A percentile compares a stretch with the other conserved stretches of the same genome.
These are phyloP conservation scores for Penicillium brevicompactum DNA, from an alignment of 2,329 filamentous ascomycete species.

Conservation along the genomic window DNA sequence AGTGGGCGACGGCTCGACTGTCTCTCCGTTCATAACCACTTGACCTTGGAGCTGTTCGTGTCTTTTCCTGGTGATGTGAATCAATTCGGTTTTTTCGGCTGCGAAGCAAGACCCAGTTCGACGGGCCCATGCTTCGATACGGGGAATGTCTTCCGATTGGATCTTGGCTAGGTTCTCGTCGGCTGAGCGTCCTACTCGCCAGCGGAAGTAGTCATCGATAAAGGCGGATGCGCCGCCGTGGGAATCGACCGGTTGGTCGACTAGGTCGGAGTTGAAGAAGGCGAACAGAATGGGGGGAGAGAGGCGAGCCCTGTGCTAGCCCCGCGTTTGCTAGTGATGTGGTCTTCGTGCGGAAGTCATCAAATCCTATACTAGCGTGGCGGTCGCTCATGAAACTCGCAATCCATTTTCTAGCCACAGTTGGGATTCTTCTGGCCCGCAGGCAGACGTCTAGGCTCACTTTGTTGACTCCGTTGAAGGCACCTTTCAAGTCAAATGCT, in stretches of 20 bases:
- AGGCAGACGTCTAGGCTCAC: constrained; percentile 6
- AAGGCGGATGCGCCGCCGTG: constrained; percentile 32
- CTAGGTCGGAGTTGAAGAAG: constrained; percentile 42
- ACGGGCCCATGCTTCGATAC: constrained; percentile 27
- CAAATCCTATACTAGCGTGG: constrained; percentile 14
- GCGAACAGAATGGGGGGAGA: constrained; percentile 40
- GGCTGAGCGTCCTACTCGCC: constrained; percentile 16
- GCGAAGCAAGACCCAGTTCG: constrained; percentile 30
- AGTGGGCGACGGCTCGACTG: constrained; percentile 14
- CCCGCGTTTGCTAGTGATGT: constrained; percentile 11
- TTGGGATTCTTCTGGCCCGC: constrained; percentile 8
- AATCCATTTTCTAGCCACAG: constrained; percentile 11
- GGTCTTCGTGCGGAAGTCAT: constrained; percentile 16
- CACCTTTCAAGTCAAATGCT: constrained; percentile 8
- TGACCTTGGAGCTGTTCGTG: constrained; percentile 15
- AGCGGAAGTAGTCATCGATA: constrained; percentile 32
- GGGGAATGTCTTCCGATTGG: constrained; percentile 26
- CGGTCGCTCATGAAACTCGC: constrained; percentile 18
- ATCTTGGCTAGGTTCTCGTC: constrained; percentile 28
- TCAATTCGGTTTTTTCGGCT: constrained; percentile 32
- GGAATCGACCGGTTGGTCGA: constrained; percentile 26
- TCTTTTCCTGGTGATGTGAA: constrained; percentile 29
- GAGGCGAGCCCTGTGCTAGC: constrained; percentile 28
- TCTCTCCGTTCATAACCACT: constrained; percentile 16
- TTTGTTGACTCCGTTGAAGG: constrained; percentile 11